Evolutionary conservation across 1,139 yeast species (phyloP), one percentile per base, ranked within the genome.

Genomic region (Zygosaccharomyces sapae): DNA sequence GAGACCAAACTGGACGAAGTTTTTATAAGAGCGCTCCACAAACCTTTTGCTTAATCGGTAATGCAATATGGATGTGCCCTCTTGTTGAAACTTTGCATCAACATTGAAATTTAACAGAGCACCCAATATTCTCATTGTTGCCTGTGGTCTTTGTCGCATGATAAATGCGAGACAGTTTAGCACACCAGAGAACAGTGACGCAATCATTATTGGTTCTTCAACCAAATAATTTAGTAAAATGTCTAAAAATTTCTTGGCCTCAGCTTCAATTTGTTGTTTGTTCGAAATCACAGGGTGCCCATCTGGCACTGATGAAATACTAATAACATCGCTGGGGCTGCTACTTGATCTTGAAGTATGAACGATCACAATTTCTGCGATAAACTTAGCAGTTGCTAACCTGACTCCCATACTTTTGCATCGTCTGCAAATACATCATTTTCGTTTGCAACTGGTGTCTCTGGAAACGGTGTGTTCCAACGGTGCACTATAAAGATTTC

Each of bases 171-270:
- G 65, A 55, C 76, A 75, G 57, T 79, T 75, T 27, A 81, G 65
- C 1, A 80, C 69, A 2, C 85, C 80, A 5, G 83, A 73, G 35
- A 80, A 74, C 2, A 81, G 55, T 2, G 81, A 78, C 1, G 84
- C 69, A 3, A 80, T 72, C 52, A 82, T 66, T 44, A 80, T 72
- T 12, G 71, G 67, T 51, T 81, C 84, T 29, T 74, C 79, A 34
- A 72, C 70, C 47, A 89, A 71, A 20, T 77, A 71, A 42, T 73
- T 70, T 43, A 88, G 69, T 34, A 90, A 65, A 43, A 80, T 66
- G 55, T 88, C 96, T 43, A 92, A 70, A 44, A 86, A 70, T 2
- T 77, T 81, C 46, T 75, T 76, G 0, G 92, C 85, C 64, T 90
- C 96, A 6, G 84, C 79, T 56, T 85, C 89, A 55, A 88, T 68